Conservation (phyloP, 1,139 yeast genomes). For the Hansenula sp. region DNA sequence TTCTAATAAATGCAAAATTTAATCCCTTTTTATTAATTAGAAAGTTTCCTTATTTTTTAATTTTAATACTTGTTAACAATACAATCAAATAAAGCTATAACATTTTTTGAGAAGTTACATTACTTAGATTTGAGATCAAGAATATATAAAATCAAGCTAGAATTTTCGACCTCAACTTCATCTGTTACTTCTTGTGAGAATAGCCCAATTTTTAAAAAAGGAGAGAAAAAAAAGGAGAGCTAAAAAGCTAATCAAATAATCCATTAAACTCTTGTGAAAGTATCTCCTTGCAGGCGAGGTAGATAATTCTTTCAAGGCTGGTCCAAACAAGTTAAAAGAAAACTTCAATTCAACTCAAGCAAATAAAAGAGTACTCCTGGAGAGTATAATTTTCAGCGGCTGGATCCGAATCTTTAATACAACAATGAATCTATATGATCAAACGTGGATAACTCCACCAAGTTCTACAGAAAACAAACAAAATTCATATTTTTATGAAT, state of each 20-base stretch:
- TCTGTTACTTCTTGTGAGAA: too few relatives aligned
- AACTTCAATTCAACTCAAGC: not conserved
- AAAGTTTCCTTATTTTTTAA: not conserved
- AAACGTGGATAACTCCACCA: slow-evolving; percentile 7
- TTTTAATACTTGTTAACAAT: not conserved
- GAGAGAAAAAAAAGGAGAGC: not conserved
- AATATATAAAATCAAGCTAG: too few relatives aligned
- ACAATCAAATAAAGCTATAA: not conserved
- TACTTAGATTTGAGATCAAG: too few relatives aligned
- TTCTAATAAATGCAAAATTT: not conserved
- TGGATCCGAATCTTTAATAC: not conserved
- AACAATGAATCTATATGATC: slow-evolving; percentile 7
- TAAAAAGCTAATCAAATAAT: too few relatives aligned
- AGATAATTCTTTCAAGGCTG: slow-evolving; percentile 9
- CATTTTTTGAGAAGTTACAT: too few relatives aligned
- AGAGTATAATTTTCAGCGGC: not conserved
- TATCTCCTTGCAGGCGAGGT: slow-evolving; percentile 9
- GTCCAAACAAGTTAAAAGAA: slow-evolving; percentile 5
- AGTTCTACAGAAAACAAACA: slow-evolving; percentile 3
- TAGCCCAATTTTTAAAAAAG: not conserved
- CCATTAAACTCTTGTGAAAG: slow-evolving; percentile 7
- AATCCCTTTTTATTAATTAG: not conserved
- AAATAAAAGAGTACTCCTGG: too few relatives aligned
- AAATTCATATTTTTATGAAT: not conserved
- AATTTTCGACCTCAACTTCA: too few relatives aligned